Conservation (phyloP, 148 eudicot species). For the Silene latifolia region DNA sequence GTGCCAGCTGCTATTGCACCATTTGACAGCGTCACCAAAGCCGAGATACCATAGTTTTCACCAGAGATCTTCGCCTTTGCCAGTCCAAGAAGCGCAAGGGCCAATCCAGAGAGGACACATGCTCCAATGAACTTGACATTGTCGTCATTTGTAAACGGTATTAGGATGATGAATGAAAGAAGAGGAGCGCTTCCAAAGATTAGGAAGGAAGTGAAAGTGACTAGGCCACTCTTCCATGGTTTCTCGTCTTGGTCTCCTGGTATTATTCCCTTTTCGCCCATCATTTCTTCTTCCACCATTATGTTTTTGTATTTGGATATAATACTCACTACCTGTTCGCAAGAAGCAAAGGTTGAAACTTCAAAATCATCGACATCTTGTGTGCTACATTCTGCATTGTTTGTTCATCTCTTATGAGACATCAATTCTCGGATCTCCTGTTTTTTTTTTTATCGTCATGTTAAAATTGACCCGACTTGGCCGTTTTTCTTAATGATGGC, state of each 20-base stretch:
- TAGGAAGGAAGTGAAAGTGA: slow-evolving; percentile 55
- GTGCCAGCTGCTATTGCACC: slow-evolving; percentile 58
- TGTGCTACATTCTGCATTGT: too few species aligned
- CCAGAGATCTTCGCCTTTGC: slow-evolving; percentile 60
- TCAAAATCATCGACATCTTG: background rate
- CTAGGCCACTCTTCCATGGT: slow-evolving; percentile 73
- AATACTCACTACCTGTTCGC: slow-evolving; percentile 51
- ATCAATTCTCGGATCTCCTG: background rate
- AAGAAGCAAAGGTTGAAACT: background rate
- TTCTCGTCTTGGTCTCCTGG: slow-evolving; percentile 45
- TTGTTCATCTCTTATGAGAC: slow-evolving; percentile 1
- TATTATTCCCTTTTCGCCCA: slow-evolving; percentile 36
- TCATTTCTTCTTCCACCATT: slow-evolving; percentile 54
- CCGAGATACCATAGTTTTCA: slow-evolving; percentile 39
- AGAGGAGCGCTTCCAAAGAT: slow-evolving; percentile 61
- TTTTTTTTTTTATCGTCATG: background rate
- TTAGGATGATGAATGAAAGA: slow-evolving; percentile 61
- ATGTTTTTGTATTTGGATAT: slow-evolving; percentile 54
- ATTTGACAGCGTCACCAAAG: slow-evolving; percentile 35
- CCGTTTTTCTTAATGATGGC: background rate
- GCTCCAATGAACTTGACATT: slow-evolving; percentile 51
- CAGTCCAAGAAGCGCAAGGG: slow-evolving; percentile 50
- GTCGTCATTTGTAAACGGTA: slow-evolving; percentile 53
- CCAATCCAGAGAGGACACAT: slow-evolving; percentile 49
- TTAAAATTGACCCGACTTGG: background rate